Conservation (phyloP, 2,329 filamentous ascomycete genomes). For the Cryphonectria radicalis region DNA sequence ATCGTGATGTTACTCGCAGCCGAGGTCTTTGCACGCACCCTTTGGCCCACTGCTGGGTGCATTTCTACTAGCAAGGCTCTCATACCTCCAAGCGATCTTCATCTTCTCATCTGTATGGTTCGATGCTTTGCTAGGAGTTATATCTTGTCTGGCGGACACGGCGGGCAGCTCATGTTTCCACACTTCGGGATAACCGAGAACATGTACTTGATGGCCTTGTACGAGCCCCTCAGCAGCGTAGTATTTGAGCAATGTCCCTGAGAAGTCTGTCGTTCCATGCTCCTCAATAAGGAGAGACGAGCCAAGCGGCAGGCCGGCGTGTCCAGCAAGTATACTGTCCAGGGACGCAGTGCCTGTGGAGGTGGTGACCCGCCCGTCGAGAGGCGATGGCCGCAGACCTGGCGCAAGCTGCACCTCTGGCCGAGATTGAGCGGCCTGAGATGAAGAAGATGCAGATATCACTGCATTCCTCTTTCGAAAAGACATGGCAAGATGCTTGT, state of each 20-base stretch:
- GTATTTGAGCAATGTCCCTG: slow-evolving; percentile 80
- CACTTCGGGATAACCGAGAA: slow-evolving; percentile 76
- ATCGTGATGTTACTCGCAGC: slow-evolving; percentile 32
- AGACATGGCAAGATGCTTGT: slow-evolving; percentile 49
- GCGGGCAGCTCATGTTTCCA: slow-evolving; percentile 88
- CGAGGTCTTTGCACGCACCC: slow-evolving; percentile 30
- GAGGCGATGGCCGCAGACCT: slow-evolving; percentile 78
- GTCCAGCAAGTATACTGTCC: slow-evolving; percentile 83
- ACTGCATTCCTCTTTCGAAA: slow-evolving; percentile 62
- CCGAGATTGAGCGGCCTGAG: slow-evolving; percentile 34
- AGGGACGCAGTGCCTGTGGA: slow-evolving; percentile 89
- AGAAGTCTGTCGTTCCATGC: slow-evolving; percentile 91
- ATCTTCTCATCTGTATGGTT: slow-evolving; percentile 69
- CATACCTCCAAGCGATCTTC: slow-evolving; percentile 99
- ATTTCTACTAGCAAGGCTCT: slow-evolving; percentile 69
- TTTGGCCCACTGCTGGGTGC: slow-evolving; percentile 23
- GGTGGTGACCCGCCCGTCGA: slow-evolving; percentile 85
- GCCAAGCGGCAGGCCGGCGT: slow-evolving; percentile 82
- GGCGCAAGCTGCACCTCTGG: slow-evolving; percentile 46
- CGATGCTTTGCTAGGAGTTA: slow-evolving; percentile 29
- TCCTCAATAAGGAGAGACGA: slow-evolving; percentile 83
- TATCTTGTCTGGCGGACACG: slow-evolving; percentile 52
- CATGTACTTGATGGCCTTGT: slow-evolving; percentile 87
- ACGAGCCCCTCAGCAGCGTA: slow-evolving; percentile 92
- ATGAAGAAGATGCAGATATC: slow-evolving; percentile 45